Evolutionary conservation across 495 filamentous ascomycete genomes (phyloP).

Genomic region (Xylaria sp.): DNA sequence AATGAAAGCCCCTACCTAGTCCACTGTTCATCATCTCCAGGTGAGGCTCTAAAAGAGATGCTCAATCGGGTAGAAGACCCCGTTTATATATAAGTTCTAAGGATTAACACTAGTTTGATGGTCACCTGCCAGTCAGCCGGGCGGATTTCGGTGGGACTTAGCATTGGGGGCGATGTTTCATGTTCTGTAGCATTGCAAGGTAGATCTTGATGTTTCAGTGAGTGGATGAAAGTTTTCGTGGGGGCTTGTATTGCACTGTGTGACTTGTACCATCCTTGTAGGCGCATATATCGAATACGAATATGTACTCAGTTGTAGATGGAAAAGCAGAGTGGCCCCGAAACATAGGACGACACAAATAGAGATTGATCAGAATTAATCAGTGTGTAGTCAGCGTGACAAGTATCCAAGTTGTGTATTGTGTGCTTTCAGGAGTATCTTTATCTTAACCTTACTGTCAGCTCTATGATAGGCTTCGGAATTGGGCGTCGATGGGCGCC

Average conservation of each 20-base stretch:
- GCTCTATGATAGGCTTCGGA: too few relatives aligned
- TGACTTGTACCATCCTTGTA: too few relatives aligned
- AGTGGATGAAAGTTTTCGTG: too few relatives aligned
- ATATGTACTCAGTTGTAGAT: background rate
- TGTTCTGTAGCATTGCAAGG: too few relatives aligned
- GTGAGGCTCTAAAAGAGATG: background rate
- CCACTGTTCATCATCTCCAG: background rate
- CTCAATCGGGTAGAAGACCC: background rate
- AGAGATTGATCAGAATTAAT: background rate
- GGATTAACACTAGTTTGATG: background rate
- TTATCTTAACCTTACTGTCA: background rate
- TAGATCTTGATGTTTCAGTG: too few relatives aligned
- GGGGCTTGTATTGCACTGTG: too few relatives aligned
- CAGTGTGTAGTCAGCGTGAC: background rate
- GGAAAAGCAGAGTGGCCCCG: background rate
- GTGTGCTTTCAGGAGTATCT: background rate
- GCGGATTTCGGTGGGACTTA: background rate
- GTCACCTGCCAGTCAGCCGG: background rate
- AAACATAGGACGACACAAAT: background rate
- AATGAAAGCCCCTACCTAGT: too few relatives aligned
- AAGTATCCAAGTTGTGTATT: background rate
- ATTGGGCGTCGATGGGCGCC: too few relatives aligned
- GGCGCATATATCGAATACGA: background rate
- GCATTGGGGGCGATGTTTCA: background rate
- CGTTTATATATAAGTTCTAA: background rate